Percentiles rank a stretch among this genome's conserved stretches.
phyloP scores from a whole-genome alignment of 768 basidiomycete species.

The Panellus pusillus region DNA sequence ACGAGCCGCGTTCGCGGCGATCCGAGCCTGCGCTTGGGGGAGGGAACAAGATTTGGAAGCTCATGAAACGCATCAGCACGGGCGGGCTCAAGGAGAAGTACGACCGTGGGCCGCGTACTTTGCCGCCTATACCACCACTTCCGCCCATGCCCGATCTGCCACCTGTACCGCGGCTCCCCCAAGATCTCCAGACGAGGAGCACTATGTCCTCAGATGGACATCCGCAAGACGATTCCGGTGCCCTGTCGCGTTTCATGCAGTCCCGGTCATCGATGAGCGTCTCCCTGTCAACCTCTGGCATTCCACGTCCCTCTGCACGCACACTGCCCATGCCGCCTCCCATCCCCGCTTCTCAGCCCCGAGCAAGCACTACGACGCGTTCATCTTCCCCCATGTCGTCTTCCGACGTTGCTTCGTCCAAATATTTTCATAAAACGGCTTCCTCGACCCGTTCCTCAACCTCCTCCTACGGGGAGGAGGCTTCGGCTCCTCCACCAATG shows the following conservation, averaged over 20 bases:
- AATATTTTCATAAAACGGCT: slow-evolving; percentile 48
- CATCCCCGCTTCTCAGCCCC: slow-evolving; percentile 21
- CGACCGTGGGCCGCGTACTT: slow-evolving; percentile 9
- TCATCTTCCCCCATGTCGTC: slow-evolving; percentile 65
- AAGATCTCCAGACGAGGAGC: slow-evolving; percentile 27
- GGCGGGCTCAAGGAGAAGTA: slow-evolving; percentile 63
- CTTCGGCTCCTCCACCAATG: slow-evolving; percentile 30
- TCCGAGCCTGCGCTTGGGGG: slow-evolving; percentile 27
- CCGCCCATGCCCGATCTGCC: slow-evolving; percentile 11
- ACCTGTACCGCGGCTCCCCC: slow-evolving; percentile 39
- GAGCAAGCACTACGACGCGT: slow-evolving; percentile 50
- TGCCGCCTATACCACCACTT: slow-evolving; percentile 18
- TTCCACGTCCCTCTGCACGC: slow-evolving; percentile 12
- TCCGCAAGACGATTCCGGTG: slow-evolving; percentile 15
- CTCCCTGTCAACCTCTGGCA: slow-evolving; percentile 10
- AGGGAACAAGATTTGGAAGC: slow-evolving; percentile 58
- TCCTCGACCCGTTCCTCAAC: slow-evolving; percentile 53
- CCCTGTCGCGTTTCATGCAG: slow-evolving; percentile 24
- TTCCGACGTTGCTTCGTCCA: slow-evolving; percentile 54
- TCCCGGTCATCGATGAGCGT: slow-evolving; percentile 25
- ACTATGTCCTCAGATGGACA: slow-evolving; percentile 22
- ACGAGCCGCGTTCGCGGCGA: slow-evolving; percentile 22
- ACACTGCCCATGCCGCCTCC: slow-evolving; percentile 18
- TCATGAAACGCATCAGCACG: slow-evolving; percentile 70
- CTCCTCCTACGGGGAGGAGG: slow-evolving; percentile 53